These are phyloP conservation scores for Raphanus sativus DNA, from an alignment of 345 rosid species.

Conservation along the genomic window DNA sequence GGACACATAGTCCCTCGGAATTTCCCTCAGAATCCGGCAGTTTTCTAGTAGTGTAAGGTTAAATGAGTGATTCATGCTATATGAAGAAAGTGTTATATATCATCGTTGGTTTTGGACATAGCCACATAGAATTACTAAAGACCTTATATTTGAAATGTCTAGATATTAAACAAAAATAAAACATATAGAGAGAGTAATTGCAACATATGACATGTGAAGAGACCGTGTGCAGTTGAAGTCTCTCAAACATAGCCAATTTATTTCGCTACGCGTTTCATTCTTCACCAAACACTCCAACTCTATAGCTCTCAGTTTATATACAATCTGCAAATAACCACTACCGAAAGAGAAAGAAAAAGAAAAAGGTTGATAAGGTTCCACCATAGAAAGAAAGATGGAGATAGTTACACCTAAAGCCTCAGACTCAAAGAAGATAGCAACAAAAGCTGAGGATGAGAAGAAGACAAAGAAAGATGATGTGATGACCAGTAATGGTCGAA, in stretches of 20 bases:
- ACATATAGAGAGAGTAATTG: no score
- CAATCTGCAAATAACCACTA: neutral
- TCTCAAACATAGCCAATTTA: neutral
- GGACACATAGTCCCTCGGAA: no score
- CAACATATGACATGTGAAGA: conserved; percentile 4
- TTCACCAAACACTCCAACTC: conserved; percentile 37
- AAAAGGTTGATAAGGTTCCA: neutral
- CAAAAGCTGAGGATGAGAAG: conserved; percentile 25
- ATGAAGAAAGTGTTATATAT: neutral
- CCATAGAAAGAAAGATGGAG: conserved; percentile 13
- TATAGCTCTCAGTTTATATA: neutral
- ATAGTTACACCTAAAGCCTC: conserved; percentile 4
- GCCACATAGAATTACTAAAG: neutral
- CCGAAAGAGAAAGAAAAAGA: neutral
- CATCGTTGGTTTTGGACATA: conserved; percentile 16
- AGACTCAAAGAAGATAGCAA: conserved; percentile 14
- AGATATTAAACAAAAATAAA: no score
- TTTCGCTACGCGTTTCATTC: conserved; percentile 37
- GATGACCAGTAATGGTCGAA: neutral
- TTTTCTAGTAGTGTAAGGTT: no score
- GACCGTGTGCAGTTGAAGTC: conserved; percentile 20
- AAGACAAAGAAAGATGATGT: conserved; percentile 8
- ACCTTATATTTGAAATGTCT: no score
- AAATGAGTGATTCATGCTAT: neutral
- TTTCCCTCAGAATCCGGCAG: no score